A percentile compares a stretch with the other conserved stretches of the same genome.
Conservation (phyloP, 2,329 filamentous ascomycete genomes). For the Calonectria fujianensis region DNA sequence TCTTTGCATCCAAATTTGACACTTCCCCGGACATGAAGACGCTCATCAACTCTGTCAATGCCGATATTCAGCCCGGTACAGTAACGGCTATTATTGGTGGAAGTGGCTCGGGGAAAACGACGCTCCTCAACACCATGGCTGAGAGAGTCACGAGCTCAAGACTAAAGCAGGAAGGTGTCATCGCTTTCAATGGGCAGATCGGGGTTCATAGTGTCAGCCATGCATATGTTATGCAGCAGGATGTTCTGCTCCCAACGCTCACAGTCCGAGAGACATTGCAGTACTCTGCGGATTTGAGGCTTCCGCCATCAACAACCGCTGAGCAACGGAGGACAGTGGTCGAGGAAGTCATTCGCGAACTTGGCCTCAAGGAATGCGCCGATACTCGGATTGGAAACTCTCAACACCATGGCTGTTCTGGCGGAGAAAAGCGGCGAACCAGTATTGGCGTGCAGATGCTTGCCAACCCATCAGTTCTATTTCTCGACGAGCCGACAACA, state of each 20-base stretch:
- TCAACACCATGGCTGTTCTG: constrained; percentile 84
- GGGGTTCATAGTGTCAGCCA: constrained; percentile 74
- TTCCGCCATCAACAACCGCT: constrained; percentile 77
- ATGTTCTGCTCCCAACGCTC: constrained; percentile 82
- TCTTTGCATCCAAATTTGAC: constrained; percentile 62
- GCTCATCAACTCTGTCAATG: constrained; percentile 78
- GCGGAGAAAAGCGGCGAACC: constrained; percentile 85
- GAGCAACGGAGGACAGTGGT: constrained; percentile 78
- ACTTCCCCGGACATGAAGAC: constrained; percentile 65
- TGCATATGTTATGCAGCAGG: constrained; percentile 86
- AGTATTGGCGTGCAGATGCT: constrained; percentile 87
- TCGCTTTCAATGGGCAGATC: constrained; percentile 76
- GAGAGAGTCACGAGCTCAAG: constrained; percentile 77
- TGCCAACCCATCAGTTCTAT: constrained; percentile 86
- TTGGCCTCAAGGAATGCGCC: constrained; percentile 86
- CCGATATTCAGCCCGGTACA: constrained; percentile 78
- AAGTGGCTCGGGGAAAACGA: constrained; percentile 84
- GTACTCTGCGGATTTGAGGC: constrained; percentile 82
- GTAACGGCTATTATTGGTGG: constrained; percentile 86
- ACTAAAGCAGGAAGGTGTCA: constrained; percentile 71
- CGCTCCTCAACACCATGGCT: constrained; percentile 82
- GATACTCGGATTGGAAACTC: constrained; percentile 83
- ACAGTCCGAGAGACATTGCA: constrained; percentile 85
- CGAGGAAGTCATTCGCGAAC: constrained; percentile 84
- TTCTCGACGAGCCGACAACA: constrained; percentile 87